phyloP scores from a whole-genome alignment of 1,139 yeast genomes.

The Petasospora rhodanensis region DNA sequence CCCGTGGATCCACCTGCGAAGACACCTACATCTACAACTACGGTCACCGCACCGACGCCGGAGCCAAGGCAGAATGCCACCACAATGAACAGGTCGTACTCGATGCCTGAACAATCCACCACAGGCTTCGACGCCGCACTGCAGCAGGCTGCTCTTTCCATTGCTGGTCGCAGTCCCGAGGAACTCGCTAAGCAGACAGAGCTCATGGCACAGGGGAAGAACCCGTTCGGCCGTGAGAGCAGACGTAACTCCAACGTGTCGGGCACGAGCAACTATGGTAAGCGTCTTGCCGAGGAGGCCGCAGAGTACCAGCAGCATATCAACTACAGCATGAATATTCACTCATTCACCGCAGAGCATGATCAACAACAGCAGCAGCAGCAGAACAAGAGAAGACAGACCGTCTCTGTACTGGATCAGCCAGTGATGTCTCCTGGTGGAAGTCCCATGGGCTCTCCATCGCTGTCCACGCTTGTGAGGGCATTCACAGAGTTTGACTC shows the following conservation, averaged over 20 bases:
- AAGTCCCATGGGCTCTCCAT: slow-evolving; percentile 30
- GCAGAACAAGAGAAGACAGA: slow-evolving; percentile 8
- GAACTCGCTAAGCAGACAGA: slow-evolving; percentile 47
- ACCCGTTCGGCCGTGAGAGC: no score
- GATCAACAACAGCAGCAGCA: not conserved
- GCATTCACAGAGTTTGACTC: slow-evolving; percentile 38
- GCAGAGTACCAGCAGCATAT: no score
- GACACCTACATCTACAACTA: no score
- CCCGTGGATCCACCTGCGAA: no score
- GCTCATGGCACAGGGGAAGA: slow-evolving; percentile 44
- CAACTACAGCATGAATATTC: slow-evolving; percentile 2
- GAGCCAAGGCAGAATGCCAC: not conserved
- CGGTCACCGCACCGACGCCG: no score
- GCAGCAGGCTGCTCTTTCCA: slow-evolving; percentile 49
- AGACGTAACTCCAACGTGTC: no score
- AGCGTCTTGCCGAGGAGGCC: no score
- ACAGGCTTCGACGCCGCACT: slow-evolving; percentile 37
- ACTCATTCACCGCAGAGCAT: not conserved
- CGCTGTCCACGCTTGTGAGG: slow-evolving; percentile 41
- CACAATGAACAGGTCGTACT: slow-evolving; percentile 4
- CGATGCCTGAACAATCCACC: slow-evolving; percentile 5
- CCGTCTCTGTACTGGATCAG: slow-evolving; percentile 8
- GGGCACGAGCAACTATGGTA: no score
- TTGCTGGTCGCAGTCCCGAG: slow-evolving; percentile 47
- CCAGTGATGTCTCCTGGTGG: slow-evolving; percentile 8